Evolutionary conservation across 2,329 filamentous ascomycete genomes (phyloP).

Genomic region (Botryotinia calthae): DNA sequence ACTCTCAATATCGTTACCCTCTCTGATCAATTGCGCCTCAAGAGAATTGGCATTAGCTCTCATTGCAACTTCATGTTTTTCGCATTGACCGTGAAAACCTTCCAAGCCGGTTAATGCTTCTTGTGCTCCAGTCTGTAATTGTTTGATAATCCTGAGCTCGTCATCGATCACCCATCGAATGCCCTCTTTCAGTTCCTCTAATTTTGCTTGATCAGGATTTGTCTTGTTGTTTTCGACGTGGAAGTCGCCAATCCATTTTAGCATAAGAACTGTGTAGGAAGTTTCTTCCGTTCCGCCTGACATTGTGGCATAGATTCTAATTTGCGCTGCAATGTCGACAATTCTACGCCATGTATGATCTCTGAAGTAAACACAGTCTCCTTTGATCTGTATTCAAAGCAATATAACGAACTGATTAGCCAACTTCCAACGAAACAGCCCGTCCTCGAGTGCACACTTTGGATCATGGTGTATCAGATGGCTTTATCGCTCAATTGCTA

Average conservation of each 20-base stretch:
- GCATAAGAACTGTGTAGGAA: slow-evolving; percentile 1
- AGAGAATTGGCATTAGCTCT: background rate
- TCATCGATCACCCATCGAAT: background rate
- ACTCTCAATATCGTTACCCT: background rate
- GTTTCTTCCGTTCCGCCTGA: slow-evolving; percentile 8
- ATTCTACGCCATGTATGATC: slow-evolving; percentile 1
- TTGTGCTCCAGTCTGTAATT: background rate
- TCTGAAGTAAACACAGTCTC: slow-evolving; percentile 10
- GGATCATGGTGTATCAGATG: background rate
- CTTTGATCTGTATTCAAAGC: background rate
- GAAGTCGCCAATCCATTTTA: slow-evolving; percentile 3
- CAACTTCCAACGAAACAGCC: background rate
- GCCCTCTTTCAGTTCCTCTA: background rate
- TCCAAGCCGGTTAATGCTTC: background rate
- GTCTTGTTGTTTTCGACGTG: background rate
- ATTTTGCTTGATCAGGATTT: background rate
- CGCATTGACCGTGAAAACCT: background rate
- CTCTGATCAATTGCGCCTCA: background rate
- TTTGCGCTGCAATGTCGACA: slow-evolving; percentile 2
- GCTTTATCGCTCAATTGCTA: background rate
- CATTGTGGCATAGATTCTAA: slow-evolving; percentile 7
- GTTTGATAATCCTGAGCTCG: slow-evolving; percentile 5
- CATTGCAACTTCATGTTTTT: background rate
- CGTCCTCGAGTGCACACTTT: background rate
- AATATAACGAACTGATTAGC: background rate